phyloP scores from a whole-genome alignment of 768 basidiomycete genomes.

The Leccinum rimulosum region DNA sequence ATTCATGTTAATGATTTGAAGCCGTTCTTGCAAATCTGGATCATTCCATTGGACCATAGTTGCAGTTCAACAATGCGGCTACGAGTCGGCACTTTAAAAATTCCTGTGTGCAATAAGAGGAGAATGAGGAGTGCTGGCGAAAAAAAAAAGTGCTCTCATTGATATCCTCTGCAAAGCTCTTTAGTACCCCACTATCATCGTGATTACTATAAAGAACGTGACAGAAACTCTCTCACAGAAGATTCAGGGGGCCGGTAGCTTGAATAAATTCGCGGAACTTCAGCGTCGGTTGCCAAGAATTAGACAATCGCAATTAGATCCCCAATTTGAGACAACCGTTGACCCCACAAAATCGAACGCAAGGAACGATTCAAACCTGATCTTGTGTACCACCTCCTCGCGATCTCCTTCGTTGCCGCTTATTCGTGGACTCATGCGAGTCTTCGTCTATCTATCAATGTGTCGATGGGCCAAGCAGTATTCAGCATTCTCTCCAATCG shows the following conservation, averaged over 20 bases:
- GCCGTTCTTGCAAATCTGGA: slow-evolving; percentile 1
- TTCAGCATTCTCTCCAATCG: neutral
- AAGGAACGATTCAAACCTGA: neutral
- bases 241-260: neutral
- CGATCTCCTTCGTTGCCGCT: too few relatives aligned
- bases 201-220: neutral
- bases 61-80: neutral
- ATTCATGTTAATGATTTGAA: slow-evolving; percentile 3
- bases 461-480: neutral
- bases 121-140: too few relatives aligned
- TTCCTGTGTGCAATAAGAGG: neutral
- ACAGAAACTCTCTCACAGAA: neutral
- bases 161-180: neutral
- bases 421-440: too few relatives aligned
- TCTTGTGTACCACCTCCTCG: neutral
- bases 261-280: neutral
- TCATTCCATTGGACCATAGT: slow-evolving; percentile 24
- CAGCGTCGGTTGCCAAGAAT: neutral
- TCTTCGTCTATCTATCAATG: too few relatives aligned
- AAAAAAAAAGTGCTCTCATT: neutral
- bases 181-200: neutral
- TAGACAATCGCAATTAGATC: neutral
- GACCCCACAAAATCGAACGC: neutral
- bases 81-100: neutral
- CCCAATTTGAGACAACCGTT: too few relatives aligned